These are phyloP conservation scores for Jatropha multifida DNA, from an alignment of 441 rosid genomes.

Conservation along the genomic window DNA sequence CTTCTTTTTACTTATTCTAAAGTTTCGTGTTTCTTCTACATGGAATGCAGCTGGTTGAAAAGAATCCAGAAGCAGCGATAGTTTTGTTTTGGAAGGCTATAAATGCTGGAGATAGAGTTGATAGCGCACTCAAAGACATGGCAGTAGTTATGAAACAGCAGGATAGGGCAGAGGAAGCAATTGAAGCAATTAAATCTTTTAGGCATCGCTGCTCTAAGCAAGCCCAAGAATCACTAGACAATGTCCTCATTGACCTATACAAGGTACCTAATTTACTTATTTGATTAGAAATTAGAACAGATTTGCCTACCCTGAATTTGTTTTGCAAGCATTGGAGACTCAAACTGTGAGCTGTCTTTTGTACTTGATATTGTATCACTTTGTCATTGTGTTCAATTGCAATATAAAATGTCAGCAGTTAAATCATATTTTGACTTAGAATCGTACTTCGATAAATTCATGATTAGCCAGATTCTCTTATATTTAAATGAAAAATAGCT, in stretches of 20 bases:
- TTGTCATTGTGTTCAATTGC: neutral
- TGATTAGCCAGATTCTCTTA: neutral
- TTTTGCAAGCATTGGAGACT: neutral
- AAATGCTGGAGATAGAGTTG: conserved; percentile 80
- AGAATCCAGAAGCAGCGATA: conserved; percentile 80
- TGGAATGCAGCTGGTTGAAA: conserved; percentile 64
- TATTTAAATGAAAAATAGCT: neutral
- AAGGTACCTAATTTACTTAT: conserved; percentile 48
- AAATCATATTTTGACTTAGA: neutral
- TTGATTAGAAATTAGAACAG: neutral
- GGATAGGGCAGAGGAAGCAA: conserved; percentile 62
- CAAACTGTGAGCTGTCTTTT: neutral
- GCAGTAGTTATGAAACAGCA: conserved; percentile 87
- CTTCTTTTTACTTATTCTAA: neutral
- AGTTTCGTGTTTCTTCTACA: neutral
- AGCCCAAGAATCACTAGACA: conserved; percentile 86
- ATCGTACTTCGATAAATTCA: neutral
- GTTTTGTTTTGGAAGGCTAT: conserved; percentile 87
- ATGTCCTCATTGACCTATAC: conserved; percentile 85
- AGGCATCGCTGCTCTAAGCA: conserved; percentile 74
- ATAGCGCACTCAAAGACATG: conserved; percentile 95
- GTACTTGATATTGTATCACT: neutral
- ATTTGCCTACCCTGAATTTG: neutral
- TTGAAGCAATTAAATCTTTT: conserved; percentile 80
- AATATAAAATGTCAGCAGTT: neutral